phyloP scores from a whole-genome alignment of 331 rosid species.

The Dryas integrifolia region DNA sequence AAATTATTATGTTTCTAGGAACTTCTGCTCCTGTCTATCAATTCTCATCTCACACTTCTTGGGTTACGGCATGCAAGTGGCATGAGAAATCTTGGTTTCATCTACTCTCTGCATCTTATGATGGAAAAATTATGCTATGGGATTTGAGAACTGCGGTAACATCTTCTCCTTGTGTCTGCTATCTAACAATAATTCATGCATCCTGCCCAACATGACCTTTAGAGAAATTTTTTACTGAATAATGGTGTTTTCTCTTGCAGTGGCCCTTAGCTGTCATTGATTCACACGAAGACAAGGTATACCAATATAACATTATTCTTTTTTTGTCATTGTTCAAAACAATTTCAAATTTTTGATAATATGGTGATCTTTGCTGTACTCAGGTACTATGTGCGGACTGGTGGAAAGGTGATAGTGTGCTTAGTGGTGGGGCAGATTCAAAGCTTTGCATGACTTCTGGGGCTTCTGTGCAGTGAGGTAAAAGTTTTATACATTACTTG shows the following conservation, averaged over 20 bases:
- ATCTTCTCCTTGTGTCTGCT: conserved; percentile 4
- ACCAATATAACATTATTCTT: not conserved
- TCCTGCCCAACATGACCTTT: not conserved
- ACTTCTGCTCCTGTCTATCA: conserved; percentile 84
- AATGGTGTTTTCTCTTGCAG: conserved; percentile 45
- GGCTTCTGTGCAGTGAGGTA: conserved; percentile 46
- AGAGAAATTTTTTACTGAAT: conserved; percentile 18
- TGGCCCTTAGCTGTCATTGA: conserved; percentile 78
- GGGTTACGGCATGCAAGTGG: conserved; percentile 90
- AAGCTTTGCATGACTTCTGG: conserved; percentile 74
- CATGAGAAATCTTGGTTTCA: conserved; percentile 63
- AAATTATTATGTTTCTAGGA: conserved; percentile 38
- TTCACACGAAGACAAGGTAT: conserved; percentile 79
- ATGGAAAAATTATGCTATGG: conserved; percentile 89
- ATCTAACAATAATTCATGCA: not conserved
- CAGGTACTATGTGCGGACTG: conserved; percentile 86
- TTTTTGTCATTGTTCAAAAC: not conserved
- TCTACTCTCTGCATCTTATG: conserved; percentile 81
- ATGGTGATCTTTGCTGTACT: conserved; percentile 12
- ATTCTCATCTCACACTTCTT: conserved; percentile 77
- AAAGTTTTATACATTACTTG: not conserved
- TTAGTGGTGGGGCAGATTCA: conserved; percentile 85
- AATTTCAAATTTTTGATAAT: not conserved
- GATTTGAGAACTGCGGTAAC: conserved; percentile 92
- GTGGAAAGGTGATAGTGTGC: conserved; percentile 70